phyloP scores from a whole-genome alignment of 495 filamentous ascomycete genomes.

The Glonium stellatum region DNA sequence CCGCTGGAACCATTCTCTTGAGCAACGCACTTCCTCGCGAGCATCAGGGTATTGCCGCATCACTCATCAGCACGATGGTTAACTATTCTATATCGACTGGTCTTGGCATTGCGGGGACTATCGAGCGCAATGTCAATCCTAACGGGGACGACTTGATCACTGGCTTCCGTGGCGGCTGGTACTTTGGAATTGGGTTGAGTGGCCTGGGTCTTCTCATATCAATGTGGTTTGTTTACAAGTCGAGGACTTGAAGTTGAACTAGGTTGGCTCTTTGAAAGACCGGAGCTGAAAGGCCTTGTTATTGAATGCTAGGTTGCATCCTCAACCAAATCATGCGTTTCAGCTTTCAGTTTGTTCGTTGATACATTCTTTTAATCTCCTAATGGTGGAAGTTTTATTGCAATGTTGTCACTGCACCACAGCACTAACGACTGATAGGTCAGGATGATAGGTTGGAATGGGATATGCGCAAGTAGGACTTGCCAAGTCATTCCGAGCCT shows the following conservation, averaged over 20 bases:
- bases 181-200: not conserved
- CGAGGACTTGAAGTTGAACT: not conserved
- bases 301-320: no score
- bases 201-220: not conserved
- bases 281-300: no score
- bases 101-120: conserved; percentile 57
- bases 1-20: conserved; percentile 52
- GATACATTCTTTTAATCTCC: no score
- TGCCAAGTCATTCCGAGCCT: no score
- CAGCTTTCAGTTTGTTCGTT: no score
- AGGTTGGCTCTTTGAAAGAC: not conserved
- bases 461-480: no score
- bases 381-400: no score
- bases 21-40: conserved; percentile 49
- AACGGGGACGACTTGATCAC: not conserved
- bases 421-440: no score
- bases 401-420: no score
- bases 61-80: conserved; percentile 57
- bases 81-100: conserved; percentile 62
- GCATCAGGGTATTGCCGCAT: conserved; percentile 58
- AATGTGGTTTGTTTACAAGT: not conserved
- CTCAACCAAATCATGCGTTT: no score
- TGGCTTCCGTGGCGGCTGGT: not conserved
- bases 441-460: no score
- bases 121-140: conserved; percentile 48